Evolutionary conservation across 768 basidiomycete species (phyloP), one percentile per base, ranked within the genome.

Genomic region (Mycena belliarum): DNA sequence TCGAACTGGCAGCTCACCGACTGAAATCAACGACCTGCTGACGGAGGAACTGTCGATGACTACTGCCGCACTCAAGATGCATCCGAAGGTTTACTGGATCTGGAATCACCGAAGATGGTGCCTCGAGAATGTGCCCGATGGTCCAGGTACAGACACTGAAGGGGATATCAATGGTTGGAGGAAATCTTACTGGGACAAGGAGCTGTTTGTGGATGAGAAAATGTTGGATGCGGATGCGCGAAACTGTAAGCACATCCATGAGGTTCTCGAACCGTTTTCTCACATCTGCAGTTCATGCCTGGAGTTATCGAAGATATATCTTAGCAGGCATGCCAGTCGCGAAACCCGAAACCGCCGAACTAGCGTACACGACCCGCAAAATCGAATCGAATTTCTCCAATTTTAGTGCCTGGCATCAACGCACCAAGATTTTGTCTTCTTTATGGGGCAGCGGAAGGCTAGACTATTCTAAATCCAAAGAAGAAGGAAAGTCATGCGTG

Each of bases 101-200:
- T 99, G 97, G 97, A 98, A 95, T 69, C 95, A 99, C 66, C 85
- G 97, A 37, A 79, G 87, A 65, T 98, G 97, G 97, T 95, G 95
- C 67, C 82, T 99, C 2, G 88, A 90, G 69, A 84, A 88, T 52
- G 82, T 96, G 12, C 95, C 96, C 0, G 77, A 81, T 50, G 89
- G 87, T 1, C 92, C 93, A 0, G 77, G 75, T 26, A 65, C 70
- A 2, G 74, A 76, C 46, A 73, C 70, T 0, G 76, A 78, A n/a
- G 72, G 70, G 2, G 78, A 83, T 51, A 66, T 71, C 11, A 64
- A 80, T 47, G 81, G 78, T n/a, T 98, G 95, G 95, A 86, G 82
- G 65, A 84, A 82, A 63, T 75, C 78, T 16, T 86, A 84, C 41
- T 98, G 97, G 97, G 82, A 87, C 38, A 85, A 77, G 60, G 97